Conservation (phyloP, 345 rosid species). For the Camelina neglecta region DNA sequence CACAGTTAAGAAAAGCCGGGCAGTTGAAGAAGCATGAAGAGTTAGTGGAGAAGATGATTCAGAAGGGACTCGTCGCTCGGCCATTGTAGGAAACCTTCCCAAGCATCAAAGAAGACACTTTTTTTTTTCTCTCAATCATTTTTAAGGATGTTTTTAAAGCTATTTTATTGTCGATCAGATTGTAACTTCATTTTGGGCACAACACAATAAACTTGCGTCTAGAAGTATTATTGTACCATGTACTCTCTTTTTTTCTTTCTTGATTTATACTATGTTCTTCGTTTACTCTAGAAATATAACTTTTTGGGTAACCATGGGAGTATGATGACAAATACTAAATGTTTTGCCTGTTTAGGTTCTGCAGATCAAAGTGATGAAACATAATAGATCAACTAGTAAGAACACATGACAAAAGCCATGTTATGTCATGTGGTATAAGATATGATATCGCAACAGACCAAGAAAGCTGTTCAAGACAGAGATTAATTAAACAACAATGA, state of each 20-base stretch:
- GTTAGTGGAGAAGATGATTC: slow-evolving; percentile 84
- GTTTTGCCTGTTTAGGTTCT: neutral
- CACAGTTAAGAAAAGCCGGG: slow-evolving; percentile 76
- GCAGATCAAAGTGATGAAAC: neutral
- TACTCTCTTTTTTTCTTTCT: neutral
- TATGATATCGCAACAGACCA: neutral
- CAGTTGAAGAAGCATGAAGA: slow-evolving; percentile 93
- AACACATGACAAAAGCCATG: neutral
- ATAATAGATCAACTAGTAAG: neutral
- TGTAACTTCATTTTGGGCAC: slow-evolving; percentile 13
- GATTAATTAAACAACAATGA: neutral
- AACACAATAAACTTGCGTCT: neutral
- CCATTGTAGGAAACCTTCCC: slow-evolving; percentile 39
- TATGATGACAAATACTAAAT: neutral
- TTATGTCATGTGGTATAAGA: neutral
- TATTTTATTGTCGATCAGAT: neutral
- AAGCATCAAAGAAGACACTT: neutral
- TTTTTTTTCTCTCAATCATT: neutral
- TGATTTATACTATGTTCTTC: neutral
- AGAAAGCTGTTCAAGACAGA: neutral
- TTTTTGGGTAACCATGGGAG: neutral
- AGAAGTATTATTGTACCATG: slow-evolving; percentile 14
- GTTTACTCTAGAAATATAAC: neutral
- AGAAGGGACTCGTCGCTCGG: slow-evolving; percentile 45
- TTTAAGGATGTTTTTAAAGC: neutral